A percentile compares a stretch with the other conserved stretches of the same genome.
Conservation (phyloP, 345 rosid genomes). For the Bretschneidera sinensis region DNA sequence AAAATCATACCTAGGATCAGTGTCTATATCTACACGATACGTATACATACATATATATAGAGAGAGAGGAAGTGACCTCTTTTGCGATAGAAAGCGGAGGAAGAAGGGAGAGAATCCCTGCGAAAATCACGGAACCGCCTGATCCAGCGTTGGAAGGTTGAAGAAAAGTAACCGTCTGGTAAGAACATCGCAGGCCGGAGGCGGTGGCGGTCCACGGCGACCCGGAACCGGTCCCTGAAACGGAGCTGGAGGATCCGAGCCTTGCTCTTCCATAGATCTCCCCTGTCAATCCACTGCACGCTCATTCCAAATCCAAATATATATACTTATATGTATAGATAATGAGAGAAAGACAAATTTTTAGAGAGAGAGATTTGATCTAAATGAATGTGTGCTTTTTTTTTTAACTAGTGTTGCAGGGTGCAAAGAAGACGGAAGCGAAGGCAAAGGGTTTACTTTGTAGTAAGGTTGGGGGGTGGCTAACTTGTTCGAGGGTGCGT, state of each 20-base stretch:
- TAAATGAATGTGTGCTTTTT: too few relatives aligned
- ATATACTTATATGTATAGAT: too few relatives aligned
- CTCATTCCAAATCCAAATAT: slow-evolving; percentile 29
- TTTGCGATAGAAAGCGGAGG: slow-evolving; percentile 67
- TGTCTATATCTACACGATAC: background rate
- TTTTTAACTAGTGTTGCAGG: too few relatives aligned
- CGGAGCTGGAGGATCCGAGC: slow-evolving; percentile 58
- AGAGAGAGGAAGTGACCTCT: slow-evolving; percentile 40
- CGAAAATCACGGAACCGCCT: slow-evolving; percentile 70
- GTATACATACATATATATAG: background rate
- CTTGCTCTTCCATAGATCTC: slow-evolving; percentile 80
- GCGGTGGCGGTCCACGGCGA: slow-evolving; percentile 65
- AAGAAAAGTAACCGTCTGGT: slow-evolving; percentile 54
- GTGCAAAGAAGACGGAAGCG: too few relatives aligned
- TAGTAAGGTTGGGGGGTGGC: too few relatives aligned
- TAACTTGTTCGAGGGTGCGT: too few relatives aligned
- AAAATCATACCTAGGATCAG: too few relatives aligned
- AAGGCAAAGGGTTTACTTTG: too few relatives aligned
- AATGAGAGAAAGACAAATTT: too few relatives aligned
- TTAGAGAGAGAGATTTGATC: too few relatives aligned
- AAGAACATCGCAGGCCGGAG: slow-evolving; percentile 37
- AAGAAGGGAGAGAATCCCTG: slow-evolving; percentile 68
- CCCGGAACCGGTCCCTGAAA: slow-evolving; percentile 69
- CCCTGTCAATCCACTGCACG: slow-evolving; percentile 52
- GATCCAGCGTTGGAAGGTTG: slow-evolving; percentile 56